A percentile compares a stretch with the other conserved stretches of the same genome.
phyloP scores from a whole-genome alignment of 2,329 filamentous ascomycete genomes.

The Knufia fluminis region DNA sequence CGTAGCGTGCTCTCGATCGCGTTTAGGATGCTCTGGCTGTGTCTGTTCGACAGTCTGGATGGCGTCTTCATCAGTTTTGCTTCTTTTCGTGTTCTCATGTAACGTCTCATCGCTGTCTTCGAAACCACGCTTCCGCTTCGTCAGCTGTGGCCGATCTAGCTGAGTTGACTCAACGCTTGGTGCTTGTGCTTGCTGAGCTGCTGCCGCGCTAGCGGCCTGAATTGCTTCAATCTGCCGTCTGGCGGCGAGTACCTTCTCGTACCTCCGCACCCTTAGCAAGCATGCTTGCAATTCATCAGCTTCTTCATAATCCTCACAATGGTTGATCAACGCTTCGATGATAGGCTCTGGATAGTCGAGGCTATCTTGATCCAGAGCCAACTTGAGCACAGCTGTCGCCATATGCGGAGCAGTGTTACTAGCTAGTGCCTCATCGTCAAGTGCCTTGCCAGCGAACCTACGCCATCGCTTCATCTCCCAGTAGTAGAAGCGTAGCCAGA shows the following conservation, averaged over 20 bases:
- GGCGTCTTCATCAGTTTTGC: conserved; percentile 40
- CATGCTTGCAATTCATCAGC: conserved; percentile 65
- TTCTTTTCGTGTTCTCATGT: conserved; percentile 49
- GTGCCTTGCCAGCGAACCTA: conserved; percentile 45
- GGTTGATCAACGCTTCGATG: conserved; percentile 37
- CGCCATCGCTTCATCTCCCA: conserved; percentile 78
- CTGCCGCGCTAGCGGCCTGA: conserved; percentile 30
- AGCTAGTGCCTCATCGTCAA: conserved; percentile 42
- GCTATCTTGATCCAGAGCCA: conserved; percentile 51
- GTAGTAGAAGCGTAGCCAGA: conserved; percentile 85
- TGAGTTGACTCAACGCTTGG: conserved; percentile 22
- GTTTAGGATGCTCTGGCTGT: conserved; percentile 45
- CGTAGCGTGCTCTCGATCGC: conserved; percentile 84
- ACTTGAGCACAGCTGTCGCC: conserved; percentile 67
- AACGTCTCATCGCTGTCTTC: conserved; percentile 43
- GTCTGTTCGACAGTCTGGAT: conserved; percentile 28
- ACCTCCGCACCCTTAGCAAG: conserved; percentile 62
- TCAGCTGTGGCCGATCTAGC: conserved; percentile 16
- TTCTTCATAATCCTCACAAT: conserved; percentile 81
- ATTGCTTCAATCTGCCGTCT: conserved; percentile 58
- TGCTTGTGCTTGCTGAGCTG: conserved; percentile 24
- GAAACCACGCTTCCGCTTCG: conserved; percentile 63
- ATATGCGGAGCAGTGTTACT: conserved; percentile 57
- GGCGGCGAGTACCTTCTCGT: conserved; percentile 52
- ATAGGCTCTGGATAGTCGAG: conserved; percentile 44